These are phyloP conservation scores for Rhododendron ferrugineum DNA, from an alignment of 148 eudicot genomes.

Conservation along the genomic window DNA sequence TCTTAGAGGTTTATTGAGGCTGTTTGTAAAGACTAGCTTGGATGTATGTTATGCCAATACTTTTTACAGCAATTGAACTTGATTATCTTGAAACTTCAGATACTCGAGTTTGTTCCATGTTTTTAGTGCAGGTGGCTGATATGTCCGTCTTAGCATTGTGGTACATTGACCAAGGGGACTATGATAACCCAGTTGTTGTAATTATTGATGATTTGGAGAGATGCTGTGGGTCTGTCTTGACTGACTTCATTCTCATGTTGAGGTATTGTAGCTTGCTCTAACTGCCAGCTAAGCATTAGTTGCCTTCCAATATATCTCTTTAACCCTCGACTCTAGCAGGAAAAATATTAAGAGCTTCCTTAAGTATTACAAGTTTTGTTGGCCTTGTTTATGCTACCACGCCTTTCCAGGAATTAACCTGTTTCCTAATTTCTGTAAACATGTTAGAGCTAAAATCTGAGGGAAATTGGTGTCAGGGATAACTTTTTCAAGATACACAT, in stretches of 20 bases:
- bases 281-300: background rate
- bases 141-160: slow-evolving; percentile 78
- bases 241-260: slow-evolving; percentile 73
- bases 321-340: background rate
- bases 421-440: background rate
- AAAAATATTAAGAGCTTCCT: background rate
- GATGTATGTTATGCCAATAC: slow-evolving; percentile 49
- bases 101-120: background rate
- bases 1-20: slow-evolving; percentile 55
- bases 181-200: slow-evolving; percentile 55
- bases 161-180: slow-evolving; percentile 57
- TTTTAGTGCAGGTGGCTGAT: slow-evolving; percentile 63
- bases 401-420: background rate
- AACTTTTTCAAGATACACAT: background rate
- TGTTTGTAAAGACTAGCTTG: slow-evolving; percentile 41
- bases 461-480: background rate
- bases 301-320: background rate
- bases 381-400: background rate
- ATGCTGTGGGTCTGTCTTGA: slow-evolving; percentile 69
- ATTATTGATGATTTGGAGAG: slow-evolving; percentile 88
- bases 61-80: background rate
- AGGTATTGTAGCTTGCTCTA: slow-evolving; percentile 41
- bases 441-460: background rate
- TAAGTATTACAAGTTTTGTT: background rate
- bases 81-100: background rate